A percentile compares a stretch with the other conserved stretches of the same genome.
These are phyloP conservation scores for Trichoderma gamsii DNA, from an alignment of 495 filamentous ascomycete species.

Conservation along the genomic window DNA sequence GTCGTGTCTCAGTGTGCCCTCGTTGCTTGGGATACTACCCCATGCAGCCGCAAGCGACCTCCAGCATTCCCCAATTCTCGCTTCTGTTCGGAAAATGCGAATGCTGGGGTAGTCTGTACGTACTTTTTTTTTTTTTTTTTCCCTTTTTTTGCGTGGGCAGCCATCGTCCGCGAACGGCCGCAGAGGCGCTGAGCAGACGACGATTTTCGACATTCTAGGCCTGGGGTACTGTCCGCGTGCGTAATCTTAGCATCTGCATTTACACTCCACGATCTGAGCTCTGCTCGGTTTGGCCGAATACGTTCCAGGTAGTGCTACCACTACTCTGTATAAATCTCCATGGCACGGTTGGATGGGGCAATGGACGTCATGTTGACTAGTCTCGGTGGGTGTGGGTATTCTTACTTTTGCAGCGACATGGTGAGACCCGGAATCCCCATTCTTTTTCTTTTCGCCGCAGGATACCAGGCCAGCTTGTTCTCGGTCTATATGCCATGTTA, in stretches of 20 bases:
- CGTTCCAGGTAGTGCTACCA: not conserved
- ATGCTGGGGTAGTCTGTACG: not conserved
- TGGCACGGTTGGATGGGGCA: conserved; percentile 1
- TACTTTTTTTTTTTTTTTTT: not conserved
- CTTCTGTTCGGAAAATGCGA: not conserved
- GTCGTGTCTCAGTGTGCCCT: conserved; percentile 1
- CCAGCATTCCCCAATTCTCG: not conserved
- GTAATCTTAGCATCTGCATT: not conserved
- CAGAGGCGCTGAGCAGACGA: not conserved
- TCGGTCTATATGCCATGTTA: not conserved
- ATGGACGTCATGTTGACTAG: conserved; percentile 11
- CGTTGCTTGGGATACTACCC: conserved; percentile 5
- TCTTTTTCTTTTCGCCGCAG: not conserved
- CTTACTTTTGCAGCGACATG: not conserved
- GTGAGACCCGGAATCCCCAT: not conserved
- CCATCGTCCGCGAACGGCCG: not conserved
- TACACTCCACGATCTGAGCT: not conserved
- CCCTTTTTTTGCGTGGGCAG: not conserved
- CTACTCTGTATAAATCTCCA: not conserved
- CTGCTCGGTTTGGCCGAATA: not conserved
- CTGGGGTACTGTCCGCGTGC: not conserved
- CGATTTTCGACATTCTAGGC: not conserved
- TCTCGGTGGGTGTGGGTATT: conserved; percentile 5
- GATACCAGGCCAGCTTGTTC: not conserved
- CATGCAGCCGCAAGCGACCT: not conserved